Evolutionary conservation across 2,329 filamentous ascomycete species (phyloP), one percentile per base, ranked within the genome.

Genomic region (Apiospora hydei): DNA sequence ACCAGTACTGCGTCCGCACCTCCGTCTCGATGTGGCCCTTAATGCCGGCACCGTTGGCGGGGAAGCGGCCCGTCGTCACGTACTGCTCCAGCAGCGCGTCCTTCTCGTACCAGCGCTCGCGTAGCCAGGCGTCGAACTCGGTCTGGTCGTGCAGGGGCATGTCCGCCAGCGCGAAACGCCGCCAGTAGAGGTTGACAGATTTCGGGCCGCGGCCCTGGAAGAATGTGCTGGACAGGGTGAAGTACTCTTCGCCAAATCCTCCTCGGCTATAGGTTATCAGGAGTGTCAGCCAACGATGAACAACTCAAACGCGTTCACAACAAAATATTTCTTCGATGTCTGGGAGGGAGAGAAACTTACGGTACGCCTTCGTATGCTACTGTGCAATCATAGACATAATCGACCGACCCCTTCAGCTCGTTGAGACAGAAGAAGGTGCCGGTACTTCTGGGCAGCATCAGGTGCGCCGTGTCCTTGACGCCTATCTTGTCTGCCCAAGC

Each of bases 171-270:
- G 89, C 89, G 82, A 97, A 98, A 13, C 95, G 91, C 70, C 96
- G 91, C 94, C 96, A 99, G 83, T 97, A 93, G 86, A 98, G 95
- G 82, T 98, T 98, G 78, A 98, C 95, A 1, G 95, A 98, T 81
- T 95, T 98, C 4, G 1, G 96, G 96, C 0, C 95, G 92, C 0
- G 90, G 16, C 96, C 95, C 81, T 96, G 90, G 74, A 98, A 92
- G 80, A 96, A 98, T 4, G 94, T 97, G 68, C 95, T 95, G 3
- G 90, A 89, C 4, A 99, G 86, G 0, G 94, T 95, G 82, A 97
- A 98, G 78, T 94, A 93, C 68, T 97, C 91, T 80, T 98, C 95
- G n/a, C 96, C 95, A 76, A 92, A 98, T 77, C 93, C 88, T 51
- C 92, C 93, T 72, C 92, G 92, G 34, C 92, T 94, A 77, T 34